These are phyloP conservation scores for Trypanosoma melophagium DNA, from an alignment of 208 protist genomes.

Conservation along the genomic window DNA sequence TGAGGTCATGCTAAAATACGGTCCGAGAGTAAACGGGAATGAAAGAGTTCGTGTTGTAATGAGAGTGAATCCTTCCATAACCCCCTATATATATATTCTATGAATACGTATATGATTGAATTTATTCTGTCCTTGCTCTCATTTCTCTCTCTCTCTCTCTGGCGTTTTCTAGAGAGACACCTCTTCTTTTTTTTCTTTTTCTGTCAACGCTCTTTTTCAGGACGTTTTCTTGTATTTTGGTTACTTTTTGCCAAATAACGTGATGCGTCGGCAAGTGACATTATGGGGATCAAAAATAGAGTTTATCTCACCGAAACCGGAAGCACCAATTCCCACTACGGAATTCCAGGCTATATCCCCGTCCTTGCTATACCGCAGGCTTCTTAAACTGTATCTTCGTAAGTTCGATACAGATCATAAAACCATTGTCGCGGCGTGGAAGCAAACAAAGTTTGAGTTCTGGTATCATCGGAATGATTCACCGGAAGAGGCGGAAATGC, in stretches of 20 bases:
- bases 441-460: slow-evolving; percentile 89
- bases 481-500: slow-evolving; percentile 49
- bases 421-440: slow-evolving; percentile 84
- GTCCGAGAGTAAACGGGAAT: not conserved
- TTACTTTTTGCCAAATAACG: slow-evolving; percentile 1
- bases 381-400: slow-evolving; percentile 81
- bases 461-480: slow-evolving; percentile 54
- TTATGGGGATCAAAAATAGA: slow-evolving; percentile 51
- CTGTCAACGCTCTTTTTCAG: slow-evolving; percentile 6
- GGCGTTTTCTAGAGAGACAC: not conserved
- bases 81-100: not conserved
- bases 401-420: slow-evolving; percentile 88
- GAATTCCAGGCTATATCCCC: slow-evolving; percentile 60
- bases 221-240: not conserved
- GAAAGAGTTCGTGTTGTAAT: not conserved
- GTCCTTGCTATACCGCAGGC: slow-evolving; percentile 66
- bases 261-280: slow-evolving; percentile 27
- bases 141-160: not conserved
- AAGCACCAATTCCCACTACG: slow-evolving; percentile 43
- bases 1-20: not conserved
- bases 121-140: not conserved
- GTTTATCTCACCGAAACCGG: slow-evolving; percentile 73
- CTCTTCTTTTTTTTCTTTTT: slow-evolving; percentile 20
- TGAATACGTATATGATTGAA: not conserved
- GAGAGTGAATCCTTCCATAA: not conserved